Base-by-base conservation (phyloP, 306 rosid species). In the Sicyos edulis region DNA sequence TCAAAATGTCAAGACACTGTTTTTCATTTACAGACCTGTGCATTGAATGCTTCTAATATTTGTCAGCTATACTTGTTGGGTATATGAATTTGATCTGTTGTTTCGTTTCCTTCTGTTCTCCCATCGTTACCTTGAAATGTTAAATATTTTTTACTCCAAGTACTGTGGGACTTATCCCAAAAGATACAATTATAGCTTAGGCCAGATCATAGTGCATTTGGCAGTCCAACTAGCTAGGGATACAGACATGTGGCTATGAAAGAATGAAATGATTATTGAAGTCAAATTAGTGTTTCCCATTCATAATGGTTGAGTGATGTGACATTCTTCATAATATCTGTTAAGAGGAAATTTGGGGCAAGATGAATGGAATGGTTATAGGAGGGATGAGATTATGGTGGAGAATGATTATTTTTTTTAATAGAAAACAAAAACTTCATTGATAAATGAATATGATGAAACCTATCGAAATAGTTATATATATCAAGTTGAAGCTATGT, bases 211-310 rank as follows among this genome's bases (percentile, higher is more conserved):
- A 8, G 42, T 47, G 3, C 15, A 19, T 47, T 7, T 6, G 54
- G 14, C 49, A 24, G 44, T 68, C 24, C 13, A 69, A 50, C 29
- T 69, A 49, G 59, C 22, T 9, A 50, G 73, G 20, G 22, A 24
- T 49, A 45, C 73, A 69, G 22, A 26, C 47, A n/a, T 50, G 45
- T 69, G 58, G 73, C 24, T 24, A 51, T 15, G 47, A 45, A 69
- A 51, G 9, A 15, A 49, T 21, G 26, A 49, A 26, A 26, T 51
- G 24, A 26, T 69, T 69, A 1, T 26, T 26, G 59, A 69, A 24
- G 58, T 54, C 73, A 26, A 24, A 69, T 8, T 13, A 24, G 15
- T 10, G 37, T 49, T 14, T 53, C 29, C 51, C 47, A 22, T 47
- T 24, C 11, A 13, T 24, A 49, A 68, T 49, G 20, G 45, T 22